Conservation (phyloP, 2,329 filamentous ascomycete species). For the Hymenoscyphus infarciens region DNA sequence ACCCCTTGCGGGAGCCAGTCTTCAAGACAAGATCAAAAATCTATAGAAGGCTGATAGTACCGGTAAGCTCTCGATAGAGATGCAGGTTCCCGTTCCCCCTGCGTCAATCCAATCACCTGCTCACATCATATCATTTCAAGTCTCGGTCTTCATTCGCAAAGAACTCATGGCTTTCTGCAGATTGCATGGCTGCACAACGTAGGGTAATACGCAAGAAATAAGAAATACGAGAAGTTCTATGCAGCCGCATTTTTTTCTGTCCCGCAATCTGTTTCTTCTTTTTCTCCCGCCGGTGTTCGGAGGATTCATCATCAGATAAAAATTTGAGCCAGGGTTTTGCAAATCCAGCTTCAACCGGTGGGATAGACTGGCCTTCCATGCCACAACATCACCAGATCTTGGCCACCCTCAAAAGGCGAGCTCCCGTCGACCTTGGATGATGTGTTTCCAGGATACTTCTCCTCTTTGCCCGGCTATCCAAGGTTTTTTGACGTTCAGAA, state of each 20-base stretch:
- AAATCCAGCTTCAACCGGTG: no score
- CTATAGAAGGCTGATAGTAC: neutral
- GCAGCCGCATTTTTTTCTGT: no score
- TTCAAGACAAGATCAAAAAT: neutral
- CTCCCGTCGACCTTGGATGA: neutral
- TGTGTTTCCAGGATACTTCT: neutral
- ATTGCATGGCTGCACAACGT: no score
- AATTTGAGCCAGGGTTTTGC: no score
- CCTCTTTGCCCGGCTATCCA: neutral
- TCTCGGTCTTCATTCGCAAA: neutral
- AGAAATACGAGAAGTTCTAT: no score
- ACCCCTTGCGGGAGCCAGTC: neutral
- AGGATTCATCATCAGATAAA: no score
- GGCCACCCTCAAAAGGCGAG: neutral
- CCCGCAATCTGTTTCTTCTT: no score
- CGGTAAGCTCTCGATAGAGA: neutral
- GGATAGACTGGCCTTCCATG: neutral
- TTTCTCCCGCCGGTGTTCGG: no score
- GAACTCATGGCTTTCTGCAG: neutral
- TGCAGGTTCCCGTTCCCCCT: neutral
- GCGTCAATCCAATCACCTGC: neutral
- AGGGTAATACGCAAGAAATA: no score
- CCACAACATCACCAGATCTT: neutral
- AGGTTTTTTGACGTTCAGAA: neutral
- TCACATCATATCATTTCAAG: neutral